Conservation (phyloP, 306 rosid species). For the Gillenia trifoliata region DNA sequence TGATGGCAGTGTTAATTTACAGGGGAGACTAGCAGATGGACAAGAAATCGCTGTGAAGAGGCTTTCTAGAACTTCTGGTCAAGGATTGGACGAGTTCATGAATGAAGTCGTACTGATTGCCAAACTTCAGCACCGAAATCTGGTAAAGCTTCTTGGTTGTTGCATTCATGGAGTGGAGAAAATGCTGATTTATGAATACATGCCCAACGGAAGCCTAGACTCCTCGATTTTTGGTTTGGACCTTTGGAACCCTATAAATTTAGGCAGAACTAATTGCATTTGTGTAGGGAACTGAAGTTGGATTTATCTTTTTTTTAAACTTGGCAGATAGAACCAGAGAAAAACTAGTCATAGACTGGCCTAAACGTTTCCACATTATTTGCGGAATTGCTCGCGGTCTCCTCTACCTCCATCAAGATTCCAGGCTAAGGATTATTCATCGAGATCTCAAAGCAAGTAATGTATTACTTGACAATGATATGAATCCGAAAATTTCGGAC, state of each 20-base stretch:
- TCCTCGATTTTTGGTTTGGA: conserved; percentile 51
- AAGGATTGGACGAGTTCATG: conserved; percentile 55
- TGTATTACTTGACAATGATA: too few relatives aligned
- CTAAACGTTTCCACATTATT: conserved; percentile 18
- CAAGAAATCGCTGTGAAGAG: conserved; percentile 55
- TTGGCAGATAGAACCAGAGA: conserved; percentile 2
- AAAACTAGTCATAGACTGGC: conserved; percentile 4
- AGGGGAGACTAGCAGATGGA: conserved; percentile 53
- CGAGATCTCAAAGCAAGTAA: too few relatives aligned
- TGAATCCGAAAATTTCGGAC: conserved; percentile 50
- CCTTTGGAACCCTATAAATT: neutral
- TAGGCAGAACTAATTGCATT: neutral
- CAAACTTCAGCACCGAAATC: conserved; percentile 68
- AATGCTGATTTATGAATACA: conserved; percentile 51
- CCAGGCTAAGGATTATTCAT: conserved; percentile 35
- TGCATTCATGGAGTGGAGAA: conserved; percentile 29
- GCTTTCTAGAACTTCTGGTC: conserved; percentile 26
- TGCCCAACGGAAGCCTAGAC: conserved; percentile 66
- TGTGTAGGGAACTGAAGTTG: neutral
- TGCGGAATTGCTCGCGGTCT: conserved; percentile 25
- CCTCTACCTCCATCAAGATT: conserved; percentile 28
- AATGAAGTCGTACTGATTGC: conserved; percentile 54
- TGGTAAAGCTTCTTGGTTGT: conserved; percentile 41
- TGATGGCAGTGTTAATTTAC: neutral
- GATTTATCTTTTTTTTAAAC: neutral